Evolutionary conservation across 768 basidiomycete genomes (phyloP).

Genomic region (Boletus coccyginus): DNA sequence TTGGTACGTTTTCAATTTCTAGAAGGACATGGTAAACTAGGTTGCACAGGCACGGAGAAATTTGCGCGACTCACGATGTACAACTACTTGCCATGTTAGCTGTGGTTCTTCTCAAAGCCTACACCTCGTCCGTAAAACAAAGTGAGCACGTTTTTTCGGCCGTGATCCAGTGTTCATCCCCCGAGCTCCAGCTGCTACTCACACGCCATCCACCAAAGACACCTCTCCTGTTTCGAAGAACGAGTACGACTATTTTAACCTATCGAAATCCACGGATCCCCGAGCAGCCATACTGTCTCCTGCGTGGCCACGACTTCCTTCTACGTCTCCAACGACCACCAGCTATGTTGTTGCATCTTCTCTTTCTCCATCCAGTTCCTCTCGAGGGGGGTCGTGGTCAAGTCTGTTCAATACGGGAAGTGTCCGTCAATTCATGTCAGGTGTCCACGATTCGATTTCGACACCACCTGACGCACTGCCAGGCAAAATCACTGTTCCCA

Average conservation of each 20-base stretch:
- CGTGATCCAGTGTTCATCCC: neutral
- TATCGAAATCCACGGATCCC: conserved; percentile 35
- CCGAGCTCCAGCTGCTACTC: neutral
- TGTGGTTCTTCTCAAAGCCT: conserved; percentile 58
- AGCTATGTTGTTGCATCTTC: conserved; percentile 38
- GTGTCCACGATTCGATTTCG: conserved; percentile 50
- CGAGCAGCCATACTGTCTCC: conserved; percentile 45
- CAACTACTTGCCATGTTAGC: conserved; percentile 83
- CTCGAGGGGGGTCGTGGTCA: conserved; percentile 79
- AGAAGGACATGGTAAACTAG: neutral
- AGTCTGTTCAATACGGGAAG: conserved; percentile 67
- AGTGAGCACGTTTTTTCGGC: conserved; percentile 7
- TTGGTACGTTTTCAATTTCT: conserved; percentile 33
- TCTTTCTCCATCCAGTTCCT: conserved; percentile 55
- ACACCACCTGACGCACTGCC: conserved; percentile 34
- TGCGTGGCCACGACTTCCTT: conserved; percentile 49
- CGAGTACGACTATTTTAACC: conserved; percentile 60
- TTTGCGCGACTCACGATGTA: conserved; percentile 55
- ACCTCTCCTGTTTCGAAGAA: conserved; percentile 21
- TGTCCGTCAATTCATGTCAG: conserved; percentile 66
- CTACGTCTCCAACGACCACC: conserved; percentile 40
- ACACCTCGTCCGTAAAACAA: conserved; percentile 7
- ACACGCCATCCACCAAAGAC: conserved; percentile 19
- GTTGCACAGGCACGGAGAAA: conserved; percentile 40
- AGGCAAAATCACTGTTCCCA: conserved; percentile 23